These are phyloP conservation scores for Ophiostoma ulmi DNA, from an alignment of 2,329 filamentous ascomycete species.

Conservation along the genomic window DNA sequence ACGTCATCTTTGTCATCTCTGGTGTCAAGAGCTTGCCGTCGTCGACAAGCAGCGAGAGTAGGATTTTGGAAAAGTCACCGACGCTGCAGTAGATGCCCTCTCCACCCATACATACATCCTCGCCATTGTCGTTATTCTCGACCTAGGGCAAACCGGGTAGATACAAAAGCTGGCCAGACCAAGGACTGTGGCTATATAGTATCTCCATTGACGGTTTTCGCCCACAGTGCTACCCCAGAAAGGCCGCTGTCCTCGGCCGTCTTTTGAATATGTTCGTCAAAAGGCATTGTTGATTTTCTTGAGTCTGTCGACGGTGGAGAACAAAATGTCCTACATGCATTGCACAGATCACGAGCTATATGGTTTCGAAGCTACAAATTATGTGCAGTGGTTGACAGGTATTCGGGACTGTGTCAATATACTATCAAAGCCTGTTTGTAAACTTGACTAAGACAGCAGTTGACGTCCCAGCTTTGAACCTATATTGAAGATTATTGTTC, in stretches of 20 bases:
- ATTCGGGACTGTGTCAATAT: neutral
- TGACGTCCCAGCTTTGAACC: neutral
- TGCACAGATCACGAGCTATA: neutral
- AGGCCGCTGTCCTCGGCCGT: neutral
- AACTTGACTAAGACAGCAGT: neutral
- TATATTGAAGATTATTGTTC: neutral
- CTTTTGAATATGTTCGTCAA: neutral
- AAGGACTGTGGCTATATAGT: neutral
- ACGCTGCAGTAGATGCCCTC: neutral
- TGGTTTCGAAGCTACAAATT: neutral
- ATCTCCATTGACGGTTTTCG: neutral
- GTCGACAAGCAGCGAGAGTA: neutral
- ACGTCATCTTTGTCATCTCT: neutral
- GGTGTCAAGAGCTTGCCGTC: neutral
- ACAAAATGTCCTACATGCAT: neutral
- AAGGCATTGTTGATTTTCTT: neutral
- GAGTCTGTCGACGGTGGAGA: neutral
- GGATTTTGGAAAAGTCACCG: neutral
- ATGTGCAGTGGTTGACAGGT: neutral
- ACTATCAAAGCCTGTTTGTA: neutral
- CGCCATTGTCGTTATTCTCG: neutral
- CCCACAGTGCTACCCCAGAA: neutral
- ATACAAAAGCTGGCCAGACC: neutral
- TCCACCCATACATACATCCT: neutral
- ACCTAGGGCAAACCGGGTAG: neutral